Percentiles rank a stretch among this genome's conserved stretches.
phyloP scores from a whole-genome alignment of 2,329 filamentous ascomycete genomes.

The Nectriaceae sp. region DNA sequence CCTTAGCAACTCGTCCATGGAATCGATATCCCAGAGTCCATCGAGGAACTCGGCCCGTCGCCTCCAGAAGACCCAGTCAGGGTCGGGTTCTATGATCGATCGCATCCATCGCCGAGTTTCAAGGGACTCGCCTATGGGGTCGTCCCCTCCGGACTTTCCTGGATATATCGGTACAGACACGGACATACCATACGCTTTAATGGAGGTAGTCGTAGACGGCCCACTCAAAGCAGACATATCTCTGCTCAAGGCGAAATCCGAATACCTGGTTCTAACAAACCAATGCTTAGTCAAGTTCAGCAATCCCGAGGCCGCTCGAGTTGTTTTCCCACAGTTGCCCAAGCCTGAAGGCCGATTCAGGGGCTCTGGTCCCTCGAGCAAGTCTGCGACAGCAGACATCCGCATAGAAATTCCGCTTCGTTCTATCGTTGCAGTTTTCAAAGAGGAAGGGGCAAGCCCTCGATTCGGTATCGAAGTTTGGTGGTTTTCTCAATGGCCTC shows the following conservation, averaged over 20 bases:
- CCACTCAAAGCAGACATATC: constrained; percentile 52
- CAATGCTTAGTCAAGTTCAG: constrained; percentile 53
- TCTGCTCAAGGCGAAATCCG: constrained; percentile 49
- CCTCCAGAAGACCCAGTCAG: constrained; percentile 40
- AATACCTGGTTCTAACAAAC: constrained; percentile 55
- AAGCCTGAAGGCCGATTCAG: constrained; percentile 25
- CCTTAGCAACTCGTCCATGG: constrained; percentile 43
- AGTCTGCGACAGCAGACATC: constrained; percentile 37
- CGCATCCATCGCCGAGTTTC: constrained; percentile 44
- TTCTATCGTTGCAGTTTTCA: constrained; percentile 54
- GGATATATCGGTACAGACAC: constrained; percentile 29
- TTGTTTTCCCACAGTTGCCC: constrained; percentile 49
- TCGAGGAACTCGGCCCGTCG: constrained; percentile 36
- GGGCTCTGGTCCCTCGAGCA: constrained; percentile 13
- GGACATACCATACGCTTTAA: constrained; percentile 36
- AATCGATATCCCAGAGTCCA: constrained; percentile 36
- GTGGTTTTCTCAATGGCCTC: constrained; percentile 51
- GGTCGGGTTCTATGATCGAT: constrained; percentile 44
- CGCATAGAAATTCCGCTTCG: constrained; percentile 51
- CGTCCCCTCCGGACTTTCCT: constrained; percentile 32
- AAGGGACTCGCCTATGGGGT: constrained; percentile 36
- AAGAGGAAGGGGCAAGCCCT: constrained; percentile 50
- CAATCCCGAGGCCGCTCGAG: constrained; percentile 47
- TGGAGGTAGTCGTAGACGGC: constrained; percentile 47
- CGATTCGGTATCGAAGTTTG: constrained; percentile 57